Evolutionary conservation across 2,329 filamentous ascomycete species (phyloP).

Genomic region (Fusarium sp.): DNA sequence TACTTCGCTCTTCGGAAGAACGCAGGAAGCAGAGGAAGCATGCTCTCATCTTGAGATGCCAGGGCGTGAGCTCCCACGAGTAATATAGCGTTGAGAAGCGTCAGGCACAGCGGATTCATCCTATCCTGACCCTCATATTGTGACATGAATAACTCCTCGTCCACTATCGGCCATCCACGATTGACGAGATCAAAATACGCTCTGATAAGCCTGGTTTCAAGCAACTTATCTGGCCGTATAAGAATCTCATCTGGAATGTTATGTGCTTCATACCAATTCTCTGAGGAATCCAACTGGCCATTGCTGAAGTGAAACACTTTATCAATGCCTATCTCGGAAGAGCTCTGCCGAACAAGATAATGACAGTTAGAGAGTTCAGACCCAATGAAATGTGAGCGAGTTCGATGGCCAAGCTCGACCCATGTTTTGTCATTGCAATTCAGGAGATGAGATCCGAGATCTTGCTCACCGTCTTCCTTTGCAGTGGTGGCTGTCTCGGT

Average conservation of each 20-base stretch:
- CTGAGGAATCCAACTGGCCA: not conserved
- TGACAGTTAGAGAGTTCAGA: conserved; percentile 2
- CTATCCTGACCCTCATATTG: not conserved
- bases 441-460: not conserved
- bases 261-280: conserved; percentile 1
- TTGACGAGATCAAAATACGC: conserved; percentile 4
- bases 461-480: not conserved
- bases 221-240: not conserved
- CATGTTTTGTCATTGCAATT: not conserved
- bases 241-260: not conserved
- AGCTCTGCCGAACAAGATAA: conserved; percentile 3
- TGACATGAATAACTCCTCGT: conserved; percentile 13
- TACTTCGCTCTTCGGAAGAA: conserved; percentile 5
- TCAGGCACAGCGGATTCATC: not conserved
- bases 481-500: not conserved
- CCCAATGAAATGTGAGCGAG: conserved; percentile 13
- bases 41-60: not conserved
- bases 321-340: not conserved
- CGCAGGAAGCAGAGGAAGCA: not conserved
- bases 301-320: conserved; percentile 16
- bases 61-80: conserved; percentile 13
- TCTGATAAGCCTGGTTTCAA: not conserved
- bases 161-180: conserved; percentile 15
- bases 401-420: conserved; percentile 8
- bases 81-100: conserved; percentile 8